Evolutionary conservation across 805 yeast genomes (phyloP).

Genomic region (Metschnikowia gruessii): DNA sequence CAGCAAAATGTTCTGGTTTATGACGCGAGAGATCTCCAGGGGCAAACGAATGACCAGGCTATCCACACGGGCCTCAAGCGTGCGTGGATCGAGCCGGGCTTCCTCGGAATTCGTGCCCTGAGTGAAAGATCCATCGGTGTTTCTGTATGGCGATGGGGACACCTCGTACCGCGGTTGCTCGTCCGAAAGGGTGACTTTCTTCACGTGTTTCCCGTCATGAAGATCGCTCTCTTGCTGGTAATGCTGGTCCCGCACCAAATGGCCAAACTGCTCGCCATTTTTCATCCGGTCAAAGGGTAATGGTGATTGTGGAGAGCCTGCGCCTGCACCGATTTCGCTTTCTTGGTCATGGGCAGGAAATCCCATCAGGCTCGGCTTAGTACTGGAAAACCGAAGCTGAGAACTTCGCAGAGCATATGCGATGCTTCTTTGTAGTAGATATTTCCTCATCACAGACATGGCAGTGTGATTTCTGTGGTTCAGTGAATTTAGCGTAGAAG

Average conservation of each 20-base stretch:
- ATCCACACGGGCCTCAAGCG: slow-evolving; percentile 54
- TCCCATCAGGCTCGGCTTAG: not conserved
- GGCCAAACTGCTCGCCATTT: slow-evolving; percentile 6
- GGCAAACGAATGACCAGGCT: slow-evolving; percentile 57
- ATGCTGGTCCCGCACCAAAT: slow-evolving; percentile 17
- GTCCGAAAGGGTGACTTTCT: slow-evolving; percentile 2
- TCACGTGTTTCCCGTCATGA: slow-evolving; percentile 4
- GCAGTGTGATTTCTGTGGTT: no score
- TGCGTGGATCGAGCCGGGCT: slow-evolving; percentile 56
- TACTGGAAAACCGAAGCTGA: not conserved
- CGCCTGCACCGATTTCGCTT: not conserved
- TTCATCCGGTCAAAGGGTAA: slow-evolving; percentile 5
- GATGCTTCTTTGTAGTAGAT: not conserved
- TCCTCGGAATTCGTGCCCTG: slow-evolving; percentile 46
- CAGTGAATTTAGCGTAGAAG: no score
- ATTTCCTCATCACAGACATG: not conserved
- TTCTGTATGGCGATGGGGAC: slow-evolving; percentile 33
- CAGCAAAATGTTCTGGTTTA: slow-evolving; percentile 61
- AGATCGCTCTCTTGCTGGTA: slow-evolving; percentile 11
- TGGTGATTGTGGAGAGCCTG: slow-evolving; percentile 1
- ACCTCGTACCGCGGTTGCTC: slow-evolving; percentile 7
- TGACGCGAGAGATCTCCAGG: slow-evolving; percentile 49
- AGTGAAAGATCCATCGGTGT: slow-evolving; percentile 39
- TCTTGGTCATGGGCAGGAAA: not conserved
- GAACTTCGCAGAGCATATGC: not conserved